A percentile compares a stretch with the other conserved stretches of the same genome.
Conservation (phyloP, 164 flowering plant genomes). For the Nelumbo lutea region DNA sequence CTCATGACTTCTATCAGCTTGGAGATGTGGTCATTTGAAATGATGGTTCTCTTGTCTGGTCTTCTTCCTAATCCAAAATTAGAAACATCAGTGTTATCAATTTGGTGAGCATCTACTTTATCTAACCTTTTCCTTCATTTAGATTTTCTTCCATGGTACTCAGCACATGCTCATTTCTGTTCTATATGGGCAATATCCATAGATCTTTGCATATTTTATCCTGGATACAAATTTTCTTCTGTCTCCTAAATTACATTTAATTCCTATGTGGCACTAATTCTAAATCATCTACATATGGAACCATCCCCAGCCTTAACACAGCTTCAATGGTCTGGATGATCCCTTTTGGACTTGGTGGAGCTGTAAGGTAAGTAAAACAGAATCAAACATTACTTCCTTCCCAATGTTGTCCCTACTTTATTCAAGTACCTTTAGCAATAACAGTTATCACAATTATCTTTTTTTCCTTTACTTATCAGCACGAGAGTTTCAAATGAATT, state of each 20-base stretch:
- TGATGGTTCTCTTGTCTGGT: slow-evolving; percentile 31
- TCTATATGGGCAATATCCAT: no score
- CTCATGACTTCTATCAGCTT: slow-evolving; percentile 3
- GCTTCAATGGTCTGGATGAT: slow-evolving; percentile 19
- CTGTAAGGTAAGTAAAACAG: slow-evolving; percentile 20
- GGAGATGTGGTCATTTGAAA: slow-evolving; percentile 31
- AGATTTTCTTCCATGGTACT: no score
- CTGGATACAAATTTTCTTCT: no score
- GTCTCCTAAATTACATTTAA: no score
- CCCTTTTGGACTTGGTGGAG: slow-evolving; percentile 28
- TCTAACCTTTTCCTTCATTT: no score
- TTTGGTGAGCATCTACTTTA: slow-evolving; percentile 17
- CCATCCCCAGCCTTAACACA: slow-evolving; percentile 18
- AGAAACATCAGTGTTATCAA: slow-evolving; percentile 35
- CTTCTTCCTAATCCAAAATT: slow-evolving; percentile 35
- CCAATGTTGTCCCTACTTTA: not conserved
- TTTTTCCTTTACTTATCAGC: slow-evolving; percentile 8
- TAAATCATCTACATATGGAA: no score
- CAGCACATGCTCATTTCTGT: no score
- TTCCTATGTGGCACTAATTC: no score
- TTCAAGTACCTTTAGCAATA: no score
- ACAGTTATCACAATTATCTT: no score
- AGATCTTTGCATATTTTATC: no score
- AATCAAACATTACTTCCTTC: not conserved
- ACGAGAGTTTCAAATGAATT: slow-evolving; percentile 42